These are phyloP conservation scores for Garcia nutans DNA, from an alignment of 345 rosid species.

Conservation along the genomic window DNA sequence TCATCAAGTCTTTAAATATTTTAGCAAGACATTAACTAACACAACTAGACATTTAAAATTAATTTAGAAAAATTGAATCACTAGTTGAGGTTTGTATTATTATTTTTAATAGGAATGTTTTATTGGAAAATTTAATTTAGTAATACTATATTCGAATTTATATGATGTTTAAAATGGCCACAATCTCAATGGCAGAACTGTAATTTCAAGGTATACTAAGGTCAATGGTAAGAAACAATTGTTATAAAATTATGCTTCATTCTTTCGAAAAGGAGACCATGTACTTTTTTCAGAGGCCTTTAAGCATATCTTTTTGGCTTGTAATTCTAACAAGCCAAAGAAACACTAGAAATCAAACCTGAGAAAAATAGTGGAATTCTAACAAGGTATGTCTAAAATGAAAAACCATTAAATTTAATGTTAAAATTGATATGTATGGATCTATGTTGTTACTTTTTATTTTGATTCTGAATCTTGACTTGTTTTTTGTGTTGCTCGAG, in stretches of 20 bases:
- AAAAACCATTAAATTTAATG: neutral
- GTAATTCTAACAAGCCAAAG: neutral
- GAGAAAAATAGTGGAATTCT: neutral
- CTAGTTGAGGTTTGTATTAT: neutral
- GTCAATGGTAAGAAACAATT: neutral
- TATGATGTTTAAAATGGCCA: no score
- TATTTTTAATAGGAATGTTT: neutral
- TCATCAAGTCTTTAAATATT: neutral
- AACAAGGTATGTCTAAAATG: conserved; percentile 21
- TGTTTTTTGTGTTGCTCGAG: neutral
- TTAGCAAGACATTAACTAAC: neutral
- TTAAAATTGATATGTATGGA: neutral
- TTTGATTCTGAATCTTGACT: neutral
- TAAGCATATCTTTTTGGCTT: neutral
- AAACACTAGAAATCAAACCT: conserved; percentile 3
- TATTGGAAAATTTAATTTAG: neutral
- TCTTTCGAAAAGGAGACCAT: neutral
- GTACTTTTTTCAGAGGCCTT: neutral
- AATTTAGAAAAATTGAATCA: neutral
- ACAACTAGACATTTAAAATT: neutral
- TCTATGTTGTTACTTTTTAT: neutral
- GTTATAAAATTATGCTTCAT: neutral
- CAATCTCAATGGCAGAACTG: conserved; percentile 22
- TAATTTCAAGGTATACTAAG: neutral
- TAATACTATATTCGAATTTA: no score